Evolutionary conservation across 73 alveolate genomes (phyloP).

Genomic region (Urostyla sp.): DNA sequence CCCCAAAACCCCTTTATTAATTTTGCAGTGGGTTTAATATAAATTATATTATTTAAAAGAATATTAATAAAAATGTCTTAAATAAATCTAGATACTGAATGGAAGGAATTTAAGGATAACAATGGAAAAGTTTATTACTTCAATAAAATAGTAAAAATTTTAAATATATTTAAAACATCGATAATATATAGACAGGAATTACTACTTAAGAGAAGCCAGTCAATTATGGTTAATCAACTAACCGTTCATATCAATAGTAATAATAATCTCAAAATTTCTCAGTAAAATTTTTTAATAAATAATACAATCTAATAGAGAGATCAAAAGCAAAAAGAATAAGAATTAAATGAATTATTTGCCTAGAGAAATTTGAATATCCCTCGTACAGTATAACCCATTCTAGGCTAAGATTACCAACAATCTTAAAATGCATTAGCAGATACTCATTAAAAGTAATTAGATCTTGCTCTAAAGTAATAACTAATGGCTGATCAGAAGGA

Average conservation of each 20-base stretch:
- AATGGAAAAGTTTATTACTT: slow-evolving; percentile 32
- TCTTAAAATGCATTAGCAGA: not conserved
- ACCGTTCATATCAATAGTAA: not conserved
- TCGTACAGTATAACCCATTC: not conserved
- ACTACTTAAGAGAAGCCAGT: slow-evolving; percentile 40
- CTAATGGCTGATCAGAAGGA: slow-evolving; percentile 37
- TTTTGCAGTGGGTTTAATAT: no score
- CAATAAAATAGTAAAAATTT: slow-evolving; percentile 18
- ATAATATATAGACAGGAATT: slow-evolving; percentile 33
- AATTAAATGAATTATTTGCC: slow-evolving; percentile 3
- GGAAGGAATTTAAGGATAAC: slow-evolving; percentile 37
- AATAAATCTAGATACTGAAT: slow-evolving; percentile 5
- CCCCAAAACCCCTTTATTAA: no score
- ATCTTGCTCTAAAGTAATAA: slow-evolving; percentile 21
- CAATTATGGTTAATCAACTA: not conserved
- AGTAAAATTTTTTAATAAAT: not conserved
- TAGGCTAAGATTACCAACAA: not conserved
- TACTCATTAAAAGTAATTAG: slow-evolving; percentile 10
- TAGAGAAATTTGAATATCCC: slow-evolving; percentile 18
- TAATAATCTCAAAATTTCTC: not conserved
- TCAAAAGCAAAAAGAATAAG: not conserved
- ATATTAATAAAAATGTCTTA: not conserved
- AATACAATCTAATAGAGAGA: not conserved
- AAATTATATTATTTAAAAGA: no score
- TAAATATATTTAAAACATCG: not conserved